These are phyloP conservation scores for Cladosporium sp. DNA, from an alignment of 2,329 filamentous ascomycete genomes.

Conservation along the genomic window DNA sequence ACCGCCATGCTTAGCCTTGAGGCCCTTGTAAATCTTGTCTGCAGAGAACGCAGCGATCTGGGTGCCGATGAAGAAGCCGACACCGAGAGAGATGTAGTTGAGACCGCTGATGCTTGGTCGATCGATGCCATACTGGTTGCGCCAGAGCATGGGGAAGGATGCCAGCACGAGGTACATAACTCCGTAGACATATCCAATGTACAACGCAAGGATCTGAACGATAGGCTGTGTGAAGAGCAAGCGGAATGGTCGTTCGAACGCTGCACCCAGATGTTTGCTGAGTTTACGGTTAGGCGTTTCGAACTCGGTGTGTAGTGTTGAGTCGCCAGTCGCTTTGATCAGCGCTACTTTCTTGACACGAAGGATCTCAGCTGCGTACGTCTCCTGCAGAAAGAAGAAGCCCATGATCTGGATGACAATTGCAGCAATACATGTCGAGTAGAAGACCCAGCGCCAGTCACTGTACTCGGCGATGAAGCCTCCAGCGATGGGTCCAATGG, in stretches of 20 bases:
- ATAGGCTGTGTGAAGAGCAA: conserved; percentile 42
- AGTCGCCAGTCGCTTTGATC: conserved; percentile 61
- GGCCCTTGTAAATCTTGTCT: conserved; percentile 41
- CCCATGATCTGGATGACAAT: conserved; percentile 63
- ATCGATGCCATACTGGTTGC: conserved; percentile 30
- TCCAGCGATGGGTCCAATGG: conserved; percentile 65
- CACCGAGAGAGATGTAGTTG: conserved; percentile 55
- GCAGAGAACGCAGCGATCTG: conserved; percentile 43
- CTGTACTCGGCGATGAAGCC: conserved; percentile 65
- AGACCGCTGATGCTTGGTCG: conserved; percentile 37
- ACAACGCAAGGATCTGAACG: conserved; percentile 40
- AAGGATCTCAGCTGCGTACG: conserved; percentile 66
- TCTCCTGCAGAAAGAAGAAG: conserved; percentile 65
- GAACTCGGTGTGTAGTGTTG: conserved; percentile 57
- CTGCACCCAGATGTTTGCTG: conserved; percentile 35
- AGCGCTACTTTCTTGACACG: conserved; percentile 59
- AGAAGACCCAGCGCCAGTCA: conserved; percentile 76
- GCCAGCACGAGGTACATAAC: conserved; percentile 44
- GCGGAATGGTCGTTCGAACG: conserved; percentile 40
- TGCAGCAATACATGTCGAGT: conserved; percentile 64
- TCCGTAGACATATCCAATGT: conserved; percentile 44
- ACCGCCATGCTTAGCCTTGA: conserved; percentile 42
- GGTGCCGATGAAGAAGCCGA: conserved; percentile 62
- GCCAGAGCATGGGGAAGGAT: conserved; percentile 40
- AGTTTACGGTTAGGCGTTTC: conserved; percentile 40